Base-by-base conservation (phyloP, 352 stramenopile genomes). In the Pythium diclinum region DNA sequence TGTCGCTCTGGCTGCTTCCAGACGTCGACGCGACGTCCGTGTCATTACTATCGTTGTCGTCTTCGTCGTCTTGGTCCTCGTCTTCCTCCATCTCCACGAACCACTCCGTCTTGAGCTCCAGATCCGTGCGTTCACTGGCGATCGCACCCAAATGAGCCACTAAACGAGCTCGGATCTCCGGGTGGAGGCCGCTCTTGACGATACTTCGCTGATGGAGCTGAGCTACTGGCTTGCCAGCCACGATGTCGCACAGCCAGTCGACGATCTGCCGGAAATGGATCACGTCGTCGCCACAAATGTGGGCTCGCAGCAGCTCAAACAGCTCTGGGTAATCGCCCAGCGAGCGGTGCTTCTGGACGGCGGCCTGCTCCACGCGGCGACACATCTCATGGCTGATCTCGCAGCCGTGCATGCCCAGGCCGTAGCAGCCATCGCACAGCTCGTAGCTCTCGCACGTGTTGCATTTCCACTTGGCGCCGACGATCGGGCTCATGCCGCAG, bases 381-480 rank as follows among this genome's bases (percentile, higher is more conserved):
- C 79, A 91, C 77, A 91, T 79, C 33, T 84, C 82, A 30, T 81
- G 80, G 63, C 73, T 89, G 47, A 88, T 71, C 52, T 94, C 85
- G 33, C 81, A 87, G 17, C 85, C 85, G 52, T 94, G 85, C 21
- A 88, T 65, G 0, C 85, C 85, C 8, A 71, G 61, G 21, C 69
- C 62, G 56, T 94, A 94, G 79, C 85, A 94, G 16, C 52, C 38
- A 32, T 88, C 77, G 51, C 85, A 94, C 10, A 94, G 55, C 33
- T 91, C 76, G 47, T 78, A 87, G 64, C 77, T 85, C 49, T 81
- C 81, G 56, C 85, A 94, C 30, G 71, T 81, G 51, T 79, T 89
- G 63, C 85, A 94, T 40, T 83, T 88, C 77, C 81, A 94, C 65
- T 83, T 87, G 46, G 77, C 73, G 19, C 83, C 85, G 17, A 91